These are phyloP conservation scores for Dactylellina haptotyla DNA, from an alignment of 2,329 filamentous ascomycete species.

Conservation along the genomic window DNA sequence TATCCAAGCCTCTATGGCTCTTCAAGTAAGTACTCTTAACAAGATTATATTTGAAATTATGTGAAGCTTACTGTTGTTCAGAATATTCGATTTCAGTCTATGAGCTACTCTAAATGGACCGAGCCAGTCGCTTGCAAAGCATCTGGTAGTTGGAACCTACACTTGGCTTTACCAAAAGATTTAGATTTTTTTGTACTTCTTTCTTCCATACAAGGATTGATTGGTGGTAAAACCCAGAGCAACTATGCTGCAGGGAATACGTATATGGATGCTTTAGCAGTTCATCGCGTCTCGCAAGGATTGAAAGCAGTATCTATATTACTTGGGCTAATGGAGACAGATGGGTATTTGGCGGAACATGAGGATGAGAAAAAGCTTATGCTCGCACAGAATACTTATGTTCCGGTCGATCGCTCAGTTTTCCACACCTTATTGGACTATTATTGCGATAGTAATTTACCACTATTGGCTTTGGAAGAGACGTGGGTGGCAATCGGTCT, in stretches of 20 bases:
- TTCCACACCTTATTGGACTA: background rate
- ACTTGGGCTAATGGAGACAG: slow-evolving; percentile 7
- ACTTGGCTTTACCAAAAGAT: slow-evolving; percentile 62
- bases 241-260: slow-evolving; percentile 65
- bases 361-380: background rate
- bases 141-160: slow-evolving; percentile 68
- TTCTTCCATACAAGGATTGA: slow-evolving; percentile 60
- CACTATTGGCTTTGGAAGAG: background rate
- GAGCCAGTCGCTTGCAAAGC: slow-evolving; percentile 67
- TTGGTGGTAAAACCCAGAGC: slow-evolving; percentile 62
- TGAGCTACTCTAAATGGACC: slow-evolving; percentile 63
- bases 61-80: slow-evolving; percentile 17
- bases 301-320: slow-evolving; percentile 57
- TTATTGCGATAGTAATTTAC: background rate
- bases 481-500: background rate
- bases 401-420: background rate
- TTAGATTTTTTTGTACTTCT: slow-evolving; percentile 64
- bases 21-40: slow-evolving; percentile 1
- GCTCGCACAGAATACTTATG: background rate
- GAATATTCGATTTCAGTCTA: slow-evolving; percentile 30
- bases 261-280: slow-evolving; percentile 62
- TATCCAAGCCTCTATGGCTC: slow-evolving; percentile 28
- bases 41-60: background rate
- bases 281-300: slow-evolving; percentile 60
- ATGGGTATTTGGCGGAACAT: slow-evolving; percentile 5